Conservation (phyloP, 331 rosid genomes). For the Saraca asoca region DNA sequence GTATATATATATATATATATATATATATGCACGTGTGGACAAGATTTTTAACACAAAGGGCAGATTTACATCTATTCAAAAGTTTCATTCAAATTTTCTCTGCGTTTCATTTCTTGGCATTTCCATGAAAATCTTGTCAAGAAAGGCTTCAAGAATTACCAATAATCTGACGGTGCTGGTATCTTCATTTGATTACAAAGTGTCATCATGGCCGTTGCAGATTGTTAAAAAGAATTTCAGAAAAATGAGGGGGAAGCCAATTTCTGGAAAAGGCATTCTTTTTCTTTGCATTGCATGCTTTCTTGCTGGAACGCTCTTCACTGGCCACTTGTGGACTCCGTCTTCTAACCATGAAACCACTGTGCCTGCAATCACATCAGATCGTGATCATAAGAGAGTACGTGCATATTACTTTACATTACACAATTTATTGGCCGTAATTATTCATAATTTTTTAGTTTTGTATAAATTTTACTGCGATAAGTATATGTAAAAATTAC, state of each 20-base stretch:
- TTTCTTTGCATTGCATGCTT: conserved; percentile 66
- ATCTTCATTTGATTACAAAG: conserved; percentile 7
- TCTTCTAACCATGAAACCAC: conserved; percentile 30
- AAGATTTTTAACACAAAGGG: too few relatives aligned
- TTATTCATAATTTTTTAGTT: not conserved
- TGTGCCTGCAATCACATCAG: conserved; percentile 1
- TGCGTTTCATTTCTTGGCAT: too few relatives aligned
- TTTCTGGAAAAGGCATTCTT: conserved; percentile 55
- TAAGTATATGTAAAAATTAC: too few relatives aligned
- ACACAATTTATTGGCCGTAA: not conserved
- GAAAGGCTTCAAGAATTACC: not conserved
- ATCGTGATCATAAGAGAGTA: conserved; percentile 55
- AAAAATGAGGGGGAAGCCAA: conserved; percentile 64
- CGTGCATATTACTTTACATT: not conserved
- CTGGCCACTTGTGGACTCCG: conserved; percentile 57
- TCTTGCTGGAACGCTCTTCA: conserved; percentile 69
- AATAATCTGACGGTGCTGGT: conserved; percentile 27
- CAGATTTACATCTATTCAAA: too few relatives aligned
- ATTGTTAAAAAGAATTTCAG: conserved; percentile 2
- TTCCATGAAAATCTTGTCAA: too few relatives aligned
- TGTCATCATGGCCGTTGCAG: conserved; percentile 25
- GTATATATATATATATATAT: too few relatives aligned
- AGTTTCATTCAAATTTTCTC: too few relatives aligned
- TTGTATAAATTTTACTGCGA: too few relatives aligned
- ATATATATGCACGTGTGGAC: too few relatives aligned